phyloP scores from a whole-genome alignment of 1,284 basidiomycete genomes.

The Xanthoconium separans region DNA sequence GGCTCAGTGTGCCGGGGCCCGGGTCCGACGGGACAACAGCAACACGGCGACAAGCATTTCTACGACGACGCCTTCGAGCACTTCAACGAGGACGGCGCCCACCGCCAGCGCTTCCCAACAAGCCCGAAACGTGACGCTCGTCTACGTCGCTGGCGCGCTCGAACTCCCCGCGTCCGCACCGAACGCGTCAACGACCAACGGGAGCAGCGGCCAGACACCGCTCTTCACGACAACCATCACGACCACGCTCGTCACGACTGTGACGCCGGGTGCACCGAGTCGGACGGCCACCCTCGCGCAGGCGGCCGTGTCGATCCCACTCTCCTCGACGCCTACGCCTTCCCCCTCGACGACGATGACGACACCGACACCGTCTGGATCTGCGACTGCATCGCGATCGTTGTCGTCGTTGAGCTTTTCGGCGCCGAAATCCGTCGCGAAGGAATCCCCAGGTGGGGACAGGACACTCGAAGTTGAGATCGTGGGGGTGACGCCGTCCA shows the following conservation, averaged over 20 bases:
- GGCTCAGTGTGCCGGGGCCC: background rate
- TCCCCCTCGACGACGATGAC: slow-evolving; percentile 1
- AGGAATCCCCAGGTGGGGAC: background rate
- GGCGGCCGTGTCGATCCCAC: slow-evolving; percentile 12
- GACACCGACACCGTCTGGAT: background rate
- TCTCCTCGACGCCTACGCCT: slow-evolving; percentile 6
- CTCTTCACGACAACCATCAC: slow-evolving; percentile 29
- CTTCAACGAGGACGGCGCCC: slow-evolving; percentile 17
- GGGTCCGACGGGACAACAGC: slow-evolving; percentile 9
- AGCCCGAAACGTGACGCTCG: slow-evolving; percentile 45
- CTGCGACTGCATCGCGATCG: slow-evolving; percentile 8
- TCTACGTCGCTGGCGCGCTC: slow-evolving; percentile 42
- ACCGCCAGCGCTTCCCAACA: slow-evolving; percentile 14
- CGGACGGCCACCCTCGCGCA: slow-evolving; percentile 6
- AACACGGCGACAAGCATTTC: slow-evolving; percentile 8
- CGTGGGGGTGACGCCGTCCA: slow-evolving; percentile 15
- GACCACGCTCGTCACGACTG: slow-evolving; percentile 20
- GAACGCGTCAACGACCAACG: slow-evolving; percentile 1
- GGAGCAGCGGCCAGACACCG: slow-evolving; percentile 9
- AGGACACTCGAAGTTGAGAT: slow-evolving; percentile 25
- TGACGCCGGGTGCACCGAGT: slow-evolving; percentile 2
- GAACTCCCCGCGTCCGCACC: slow-evolving; percentile 26
- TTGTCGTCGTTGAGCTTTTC: background rate
- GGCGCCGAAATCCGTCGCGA: background rate
- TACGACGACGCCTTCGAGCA: slow-evolving; percentile 6